A percentile compares a stretch with the other conserved stretches of the same genome.
Conservation (phyloP, 164 flowering plant genomes). For the Protea cynaroides region DNA sequence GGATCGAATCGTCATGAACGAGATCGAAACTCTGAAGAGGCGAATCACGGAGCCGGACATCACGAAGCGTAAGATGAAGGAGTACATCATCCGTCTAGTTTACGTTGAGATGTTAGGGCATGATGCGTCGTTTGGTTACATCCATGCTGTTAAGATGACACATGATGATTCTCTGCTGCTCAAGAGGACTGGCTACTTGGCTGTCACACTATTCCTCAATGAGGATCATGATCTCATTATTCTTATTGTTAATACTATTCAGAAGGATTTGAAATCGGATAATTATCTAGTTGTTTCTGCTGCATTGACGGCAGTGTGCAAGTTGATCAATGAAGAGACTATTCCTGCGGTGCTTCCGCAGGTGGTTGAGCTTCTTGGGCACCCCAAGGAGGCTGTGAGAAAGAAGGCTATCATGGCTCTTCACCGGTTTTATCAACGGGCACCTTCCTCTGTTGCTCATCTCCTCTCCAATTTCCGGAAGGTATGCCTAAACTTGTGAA, state of each 20-base stretch:
- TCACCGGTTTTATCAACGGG: slow-evolving; percentile 75
- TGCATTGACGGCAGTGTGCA: slow-evolving; percentile 84
- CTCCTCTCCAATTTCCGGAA: slow-evolving; percentile 77
- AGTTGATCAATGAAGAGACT: slow-evolving; percentile 93
- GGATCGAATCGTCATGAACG: slow-evolving; percentile 81
- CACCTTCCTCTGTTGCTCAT: slow-evolving; percentile 74
- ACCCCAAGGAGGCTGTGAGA: slow-evolving; percentile 85
- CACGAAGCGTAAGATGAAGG: slow-evolving; percentile 92
- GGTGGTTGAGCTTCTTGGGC: slow-evolving; percentile 77
- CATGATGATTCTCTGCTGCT: slow-evolving; percentile 65
- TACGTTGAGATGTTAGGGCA: slow-evolving; percentile 98
- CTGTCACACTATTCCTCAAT: slow-evolving; percentile 79
- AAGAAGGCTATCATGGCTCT: slow-evolving; percentile 98
- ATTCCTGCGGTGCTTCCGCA: slow-evolving; percentile 95
- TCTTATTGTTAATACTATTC: slow-evolving; percentile 91
- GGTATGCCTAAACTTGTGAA: slow-evolving; percentile 26
- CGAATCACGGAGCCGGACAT: slow-evolving; percentile 73
- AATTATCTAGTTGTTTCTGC: slow-evolving; percentile 87
- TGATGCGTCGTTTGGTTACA: slow-evolving; percentile 97
- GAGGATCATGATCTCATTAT: slow-evolving; percentile 96
- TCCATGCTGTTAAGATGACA: slow-evolving; percentile 98
- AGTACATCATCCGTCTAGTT: slow-evolving; percentile 81
- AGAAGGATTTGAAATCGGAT: slow-evolving; percentile 90
- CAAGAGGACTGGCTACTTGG: slow-evolving; percentile 92
- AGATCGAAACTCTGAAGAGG: slow-evolving; percentile 81